phyloP scores from a whole-genome alignment of 352 stramenopile species.

The Thalassiosira allenii region DNA sequence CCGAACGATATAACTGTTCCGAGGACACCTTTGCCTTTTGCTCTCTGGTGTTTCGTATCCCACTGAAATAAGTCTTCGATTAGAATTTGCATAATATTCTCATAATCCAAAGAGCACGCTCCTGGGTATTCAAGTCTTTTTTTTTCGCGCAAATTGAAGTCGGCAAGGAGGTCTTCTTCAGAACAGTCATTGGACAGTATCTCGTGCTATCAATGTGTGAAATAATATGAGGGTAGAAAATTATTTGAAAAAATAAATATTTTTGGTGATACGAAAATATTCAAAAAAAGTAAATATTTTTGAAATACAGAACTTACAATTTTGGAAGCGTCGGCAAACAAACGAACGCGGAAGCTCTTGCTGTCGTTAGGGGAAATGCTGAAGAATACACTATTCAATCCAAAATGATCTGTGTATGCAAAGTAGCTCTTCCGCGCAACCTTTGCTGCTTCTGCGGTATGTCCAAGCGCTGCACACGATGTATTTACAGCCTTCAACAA shows the following conservation, averaged over 20 bases:
- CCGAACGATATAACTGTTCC: constrained; percentile 17
- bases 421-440: background rate
- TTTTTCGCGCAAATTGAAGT: constrained; percentile 6
- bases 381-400: background rate
- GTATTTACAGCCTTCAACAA: background rate
- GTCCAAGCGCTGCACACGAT: background rate
- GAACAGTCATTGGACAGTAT: constrained; percentile 8
- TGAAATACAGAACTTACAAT: background rate
- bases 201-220: too few relatives aligned
- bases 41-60: constrained; percentile 3
- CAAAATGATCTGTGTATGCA: background rate
- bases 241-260: too few relatives aligned
- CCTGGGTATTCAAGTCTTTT: constrained; percentile 13
- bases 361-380: background rate
- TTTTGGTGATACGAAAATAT: too few relatives aligned
- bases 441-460: background rate
- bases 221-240: too few relatives aligned
- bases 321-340: background rate
- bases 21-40: constrained; percentile 18
- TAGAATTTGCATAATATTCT: constrained; percentile 6
- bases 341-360: background rate
- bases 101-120: constrained; percentile 6
- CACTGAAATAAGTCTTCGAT: constrained; percentile 26
- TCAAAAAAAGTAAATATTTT: too few relatives aligned
- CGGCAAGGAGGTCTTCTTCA: background rate